phyloP scores from a whole-genome alignment of 352 stramenopile genomes.

The Globisporangium iwayamae region DNA sequence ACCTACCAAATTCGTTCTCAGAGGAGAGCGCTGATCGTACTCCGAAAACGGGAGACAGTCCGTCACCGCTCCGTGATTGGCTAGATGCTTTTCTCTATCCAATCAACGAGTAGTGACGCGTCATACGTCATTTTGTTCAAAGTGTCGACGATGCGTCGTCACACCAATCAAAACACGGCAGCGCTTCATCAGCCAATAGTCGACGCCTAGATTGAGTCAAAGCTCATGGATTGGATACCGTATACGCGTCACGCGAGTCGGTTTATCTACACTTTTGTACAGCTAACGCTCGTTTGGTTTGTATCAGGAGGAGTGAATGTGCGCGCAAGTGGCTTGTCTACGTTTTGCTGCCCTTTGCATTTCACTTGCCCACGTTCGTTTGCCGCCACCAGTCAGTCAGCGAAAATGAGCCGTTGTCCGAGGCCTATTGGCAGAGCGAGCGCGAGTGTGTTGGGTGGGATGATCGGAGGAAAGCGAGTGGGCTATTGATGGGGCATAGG shows the following conservation, averaged over 20 bases:
- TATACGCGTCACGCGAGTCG: conserved; percentile 8
- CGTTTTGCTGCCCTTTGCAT: conserved; percentile 2
- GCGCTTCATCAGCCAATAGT: not conserved
- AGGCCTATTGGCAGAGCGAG: too few species aligned
- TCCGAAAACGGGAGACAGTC: not conserved
- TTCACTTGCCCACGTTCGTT: not conserved
- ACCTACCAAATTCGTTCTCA: conserved; percentile 7
- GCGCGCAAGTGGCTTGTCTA: not conserved
- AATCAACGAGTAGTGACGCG: too few species aligned
- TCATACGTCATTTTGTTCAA: too few species aligned
- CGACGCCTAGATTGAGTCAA: not conserved
- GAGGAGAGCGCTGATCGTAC: not conserved
- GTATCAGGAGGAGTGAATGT: conserved; percentile 3
- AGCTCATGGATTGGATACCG: not conserved
- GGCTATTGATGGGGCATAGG: not conserved
- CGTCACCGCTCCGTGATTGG: conserved; percentile 11
- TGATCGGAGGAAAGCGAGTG: not conserved
- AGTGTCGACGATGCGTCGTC: conserved; percentile 4
- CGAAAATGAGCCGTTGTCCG: not conserved
- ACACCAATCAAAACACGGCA: conserved; percentile 8
- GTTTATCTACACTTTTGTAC: conserved; percentile 13
- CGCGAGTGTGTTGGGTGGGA: not conserved
- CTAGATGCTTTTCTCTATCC: not conserved
- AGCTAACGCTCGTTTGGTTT: not conserved
- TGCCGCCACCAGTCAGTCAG: not conserved